Conservation (phyloP, 441 rosid species). For the Populus trichocarpa region DNA sequence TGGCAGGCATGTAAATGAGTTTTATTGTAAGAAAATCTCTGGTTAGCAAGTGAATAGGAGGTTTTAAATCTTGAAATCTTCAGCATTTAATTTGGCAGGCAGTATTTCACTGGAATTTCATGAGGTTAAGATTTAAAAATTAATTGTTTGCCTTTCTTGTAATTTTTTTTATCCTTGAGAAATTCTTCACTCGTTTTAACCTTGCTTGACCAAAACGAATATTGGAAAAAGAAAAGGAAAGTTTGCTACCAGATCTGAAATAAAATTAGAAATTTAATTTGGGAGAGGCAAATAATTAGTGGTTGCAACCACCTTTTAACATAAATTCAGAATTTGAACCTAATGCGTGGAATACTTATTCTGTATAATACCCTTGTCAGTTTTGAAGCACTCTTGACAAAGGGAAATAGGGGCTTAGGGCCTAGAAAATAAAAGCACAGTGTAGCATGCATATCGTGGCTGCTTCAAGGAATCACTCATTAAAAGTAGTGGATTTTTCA, state of each 20-base stretch:
- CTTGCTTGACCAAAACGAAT: not conserved
- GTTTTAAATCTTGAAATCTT: not conserved
- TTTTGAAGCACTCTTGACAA: not conserved
- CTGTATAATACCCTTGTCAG: not conserved
- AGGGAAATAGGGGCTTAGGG: not conserved
- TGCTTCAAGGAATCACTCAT: not conserved
- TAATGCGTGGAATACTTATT: not conserved
- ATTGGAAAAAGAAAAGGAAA: not conserved
- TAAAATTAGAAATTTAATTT: not conserved
- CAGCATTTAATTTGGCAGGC: not conserved
- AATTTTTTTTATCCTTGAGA: not conserved
- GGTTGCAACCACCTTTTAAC: not conserved
- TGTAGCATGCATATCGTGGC: not conserved
- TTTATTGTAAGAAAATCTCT: not conserved
- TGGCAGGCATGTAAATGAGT: not conserved
- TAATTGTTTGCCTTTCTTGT: conserved; percentile 1
- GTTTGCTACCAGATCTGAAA: not conserved
- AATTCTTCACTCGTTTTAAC: not conserved
- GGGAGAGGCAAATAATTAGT: not conserved
- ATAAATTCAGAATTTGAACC: not conserved
- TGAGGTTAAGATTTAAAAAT: not conserved
- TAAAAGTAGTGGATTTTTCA: not conserved
- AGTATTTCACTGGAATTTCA: conserved; percentile 1
- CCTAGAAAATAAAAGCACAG: not conserved
- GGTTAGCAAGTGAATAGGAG: not conserved